Percentiles rank a stretch among this genome's conserved stretches.
Conservation (phyloP, 805 yeast species). For the Ogataea dorogensis region DNA sequence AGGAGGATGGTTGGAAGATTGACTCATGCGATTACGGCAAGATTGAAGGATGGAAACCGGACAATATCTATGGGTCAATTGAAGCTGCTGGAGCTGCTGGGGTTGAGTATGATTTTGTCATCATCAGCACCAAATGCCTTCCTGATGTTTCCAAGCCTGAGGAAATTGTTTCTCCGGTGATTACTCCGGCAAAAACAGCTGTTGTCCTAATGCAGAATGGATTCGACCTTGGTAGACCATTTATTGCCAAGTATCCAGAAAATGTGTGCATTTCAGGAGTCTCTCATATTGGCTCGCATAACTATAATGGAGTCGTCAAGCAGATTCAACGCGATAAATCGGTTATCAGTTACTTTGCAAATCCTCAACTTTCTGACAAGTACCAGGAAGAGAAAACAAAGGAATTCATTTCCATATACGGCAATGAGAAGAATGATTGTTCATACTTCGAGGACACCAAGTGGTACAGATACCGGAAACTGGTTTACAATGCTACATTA, state of each 20-base stretch:
- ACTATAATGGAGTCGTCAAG: conserved; percentile 44
- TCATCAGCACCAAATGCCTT: conserved; percentile 57
- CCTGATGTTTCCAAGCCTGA: conserved; percentile 57
- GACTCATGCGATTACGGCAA: conserved; percentile 62
- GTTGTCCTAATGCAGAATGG: conserved; percentile 67
- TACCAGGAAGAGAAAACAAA: conserved; percentile 36
- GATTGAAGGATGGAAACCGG: conserved; percentile 55
- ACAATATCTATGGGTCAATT: conserved; percentile 31
- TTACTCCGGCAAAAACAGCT: conserved; percentile 44
- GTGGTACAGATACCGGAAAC: conserved; percentile 59
- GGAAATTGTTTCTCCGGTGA: conserved; percentile 50
- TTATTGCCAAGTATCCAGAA: conserved; percentile 49
- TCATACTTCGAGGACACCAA: conserved; percentile 43
- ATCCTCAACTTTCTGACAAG: conserved; percentile 35
- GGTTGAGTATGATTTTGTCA: conserved; percentile 48
- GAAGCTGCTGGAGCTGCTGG: conserved; percentile 43
- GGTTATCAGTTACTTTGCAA: conserved; percentile 50
- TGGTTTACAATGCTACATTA: conserved; percentile 67
- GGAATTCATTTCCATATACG: conserved; percentile 47
- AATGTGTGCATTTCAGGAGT: conserved; percentile 59
- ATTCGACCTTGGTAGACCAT: conserved; percentile 57
- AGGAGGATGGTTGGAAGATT: conserved; percentile 50
- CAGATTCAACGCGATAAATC: conserved; percentile 49
- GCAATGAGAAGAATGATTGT: conserved; percentile 41
- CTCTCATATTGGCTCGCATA: conserved; percentile 60